Conservation (phyloP, 345 rosid genomes). For the Cardamine chenopodiifolia region DNA sequence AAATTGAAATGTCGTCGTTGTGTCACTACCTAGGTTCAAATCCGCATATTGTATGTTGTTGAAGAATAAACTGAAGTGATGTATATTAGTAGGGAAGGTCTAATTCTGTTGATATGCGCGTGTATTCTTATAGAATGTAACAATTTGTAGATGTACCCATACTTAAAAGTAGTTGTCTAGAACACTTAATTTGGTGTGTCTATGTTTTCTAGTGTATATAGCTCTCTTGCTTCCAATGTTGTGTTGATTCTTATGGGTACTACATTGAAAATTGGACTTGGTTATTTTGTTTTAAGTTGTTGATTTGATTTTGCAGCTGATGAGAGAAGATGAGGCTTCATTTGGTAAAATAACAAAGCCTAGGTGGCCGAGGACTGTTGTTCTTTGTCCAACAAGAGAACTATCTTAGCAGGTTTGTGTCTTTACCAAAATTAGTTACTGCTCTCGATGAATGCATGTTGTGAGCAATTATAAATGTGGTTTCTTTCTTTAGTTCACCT, state of each 20-base stretch:
- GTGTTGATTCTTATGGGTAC: neutral
- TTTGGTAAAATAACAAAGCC: constrained; percentile 76
- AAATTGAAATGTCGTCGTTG: neutral
- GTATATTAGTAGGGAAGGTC: neutral
- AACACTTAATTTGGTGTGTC: neutral
- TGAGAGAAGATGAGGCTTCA: constrained; percentile 77
- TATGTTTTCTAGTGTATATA: neutral
- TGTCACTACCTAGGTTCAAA: neutral
- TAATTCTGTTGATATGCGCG: neutral
- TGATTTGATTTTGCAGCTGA: constrained; percentile 55
- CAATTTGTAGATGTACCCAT: neutral
- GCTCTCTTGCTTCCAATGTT: neutral
- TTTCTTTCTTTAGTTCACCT: neutral
- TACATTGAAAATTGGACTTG: neutral
- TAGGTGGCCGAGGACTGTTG: constrained; percentile 88
- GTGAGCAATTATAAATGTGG: neutral
- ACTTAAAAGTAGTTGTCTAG: neutral
- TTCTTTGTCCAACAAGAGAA: constrained; percentile 93
- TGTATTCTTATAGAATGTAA: no score
- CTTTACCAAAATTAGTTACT: neutral
- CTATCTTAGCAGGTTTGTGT: constrained; percentile 79
- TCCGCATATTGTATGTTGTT: neutral
- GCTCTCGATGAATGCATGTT: neutral
- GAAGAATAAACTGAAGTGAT: neutral
- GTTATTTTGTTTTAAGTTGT: neutral